A percentile compares a stretch with the other conserved stretches of the same genome.
phyloP scores from a whole-genome alignment of 345 rosid species.

The Boechera retrofracta region DNA sequence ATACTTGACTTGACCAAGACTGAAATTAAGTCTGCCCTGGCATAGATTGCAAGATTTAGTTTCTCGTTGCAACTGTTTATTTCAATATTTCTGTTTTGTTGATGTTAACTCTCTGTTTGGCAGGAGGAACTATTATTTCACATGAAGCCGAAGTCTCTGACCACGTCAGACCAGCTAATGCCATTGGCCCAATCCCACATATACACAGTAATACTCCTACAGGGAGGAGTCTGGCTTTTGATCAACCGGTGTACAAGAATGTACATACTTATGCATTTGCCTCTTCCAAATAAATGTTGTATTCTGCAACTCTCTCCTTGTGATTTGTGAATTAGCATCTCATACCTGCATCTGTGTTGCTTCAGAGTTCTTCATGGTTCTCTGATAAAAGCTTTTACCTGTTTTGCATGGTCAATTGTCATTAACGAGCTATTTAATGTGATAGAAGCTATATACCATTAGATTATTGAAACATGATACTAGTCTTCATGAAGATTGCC shows the following conservation, averaged over 20 bases:
- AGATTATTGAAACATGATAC: no score
- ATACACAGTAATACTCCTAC: constrained; percentile 60
- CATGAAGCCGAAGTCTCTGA: constrained; percentile 54
- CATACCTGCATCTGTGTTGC: neutral
- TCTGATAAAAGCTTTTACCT: neutral
- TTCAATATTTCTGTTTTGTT: neutral
- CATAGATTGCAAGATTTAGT: neutral
- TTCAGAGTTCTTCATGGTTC: neutral
- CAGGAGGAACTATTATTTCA: constrained; percentile 58
- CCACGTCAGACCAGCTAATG: constrained; percentile 48
- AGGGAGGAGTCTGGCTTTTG: constrained; percentile 58
- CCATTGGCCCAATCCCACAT: constrained; percentile 52
- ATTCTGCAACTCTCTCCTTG: neutral
- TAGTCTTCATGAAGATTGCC: no score
- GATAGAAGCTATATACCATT: neutral
- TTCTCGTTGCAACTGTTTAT: neutral
- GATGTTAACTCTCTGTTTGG: constrained; percentile 17
- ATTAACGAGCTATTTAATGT: neutral
- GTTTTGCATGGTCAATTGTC: constrained; percentile 4
- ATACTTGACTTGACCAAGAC: neutral
- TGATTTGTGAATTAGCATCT: neutral
- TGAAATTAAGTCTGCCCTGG: neutral
- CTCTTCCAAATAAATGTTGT: neutral
- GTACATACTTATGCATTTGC: constrained; percentile 50
- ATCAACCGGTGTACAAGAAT: constrained; percentile 54